These are phyloP conservation scores for Angomonas deanei DNA, from an alignment of 208 protist genomes.

Conservation along the genomic window DNA sequence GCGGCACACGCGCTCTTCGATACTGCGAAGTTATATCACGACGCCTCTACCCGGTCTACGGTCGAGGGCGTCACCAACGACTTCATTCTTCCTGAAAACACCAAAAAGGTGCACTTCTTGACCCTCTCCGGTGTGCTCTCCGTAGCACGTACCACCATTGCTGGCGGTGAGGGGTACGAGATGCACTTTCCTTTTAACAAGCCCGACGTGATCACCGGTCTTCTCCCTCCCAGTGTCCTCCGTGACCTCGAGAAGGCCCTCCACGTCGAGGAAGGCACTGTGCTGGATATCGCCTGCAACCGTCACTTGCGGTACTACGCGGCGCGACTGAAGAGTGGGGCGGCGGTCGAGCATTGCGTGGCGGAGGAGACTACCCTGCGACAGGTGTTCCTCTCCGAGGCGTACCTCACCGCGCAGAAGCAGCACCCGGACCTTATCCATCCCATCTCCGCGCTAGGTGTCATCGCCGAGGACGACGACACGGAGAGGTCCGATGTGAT, in stretches of 20 bases:
- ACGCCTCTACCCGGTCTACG: background rate
- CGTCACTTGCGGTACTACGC: constrained; percentile 35
- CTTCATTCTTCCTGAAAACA: constrained; percentile 52
- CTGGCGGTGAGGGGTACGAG: constrained; percentile 26
- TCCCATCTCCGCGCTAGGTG: constrained; percentile 18
- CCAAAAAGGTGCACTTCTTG: constrained; percentile 56
- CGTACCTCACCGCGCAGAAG: no score
- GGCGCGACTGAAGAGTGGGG: constrained; percentile 21
- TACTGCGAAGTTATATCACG: constrained; percentile 27
- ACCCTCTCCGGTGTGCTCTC: constrained; percentile 47
- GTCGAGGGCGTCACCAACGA: constrained; percentile 30
- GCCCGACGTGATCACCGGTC: constrained; percentile 27
- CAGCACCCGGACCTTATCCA: constrained; percentile 25
- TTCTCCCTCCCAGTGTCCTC: constrained; percentile 20
- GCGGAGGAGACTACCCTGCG: constrained; percentile 17
- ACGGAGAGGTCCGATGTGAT: constrained; percentile 32
- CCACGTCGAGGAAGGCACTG: constrained; percentile 28
- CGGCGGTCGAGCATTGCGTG: constrained; percentile 28
- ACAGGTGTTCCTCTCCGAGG: constrained; percentile 24
- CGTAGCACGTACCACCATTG: constrained; percentile 21
- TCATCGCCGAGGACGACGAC: constrained; percentile 31
- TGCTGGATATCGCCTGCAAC: constrained; percentile 37
- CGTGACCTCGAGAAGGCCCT: constrained; percentile 28
- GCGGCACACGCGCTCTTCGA: constrained; percentile 72
- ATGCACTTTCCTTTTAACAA: constrained; percentile 57